Conservation (phyloP, 345 rosid genomes). For the Salix purpurea region DNA sequence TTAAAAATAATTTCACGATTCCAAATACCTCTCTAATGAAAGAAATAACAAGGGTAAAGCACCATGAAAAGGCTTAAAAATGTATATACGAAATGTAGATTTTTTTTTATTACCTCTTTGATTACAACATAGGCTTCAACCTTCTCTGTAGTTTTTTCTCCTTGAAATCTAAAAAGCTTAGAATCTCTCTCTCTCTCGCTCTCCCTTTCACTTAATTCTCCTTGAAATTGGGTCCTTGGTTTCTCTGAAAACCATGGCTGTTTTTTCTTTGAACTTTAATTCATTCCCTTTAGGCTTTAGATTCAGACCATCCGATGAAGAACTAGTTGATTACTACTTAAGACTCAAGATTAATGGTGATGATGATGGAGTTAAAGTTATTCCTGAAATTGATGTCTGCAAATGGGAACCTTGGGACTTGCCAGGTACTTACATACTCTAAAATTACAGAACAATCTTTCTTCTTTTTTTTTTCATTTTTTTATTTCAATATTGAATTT, state of each 20-base stretch:
- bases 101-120: too few species aligned
- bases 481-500: neutral
- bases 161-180: too few species aligned
- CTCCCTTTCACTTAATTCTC: neutral
- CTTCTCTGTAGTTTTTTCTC: constrained; percentile 8
- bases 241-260: constrained; percentile 31
- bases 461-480: neutral
- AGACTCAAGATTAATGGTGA: constrained; percentile 70
- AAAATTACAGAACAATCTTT: neutral
- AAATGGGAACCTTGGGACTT: constrained; percentile 96
- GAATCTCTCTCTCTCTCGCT: neutral
- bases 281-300: constrained; percentile 80
- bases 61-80: too few species aligned
- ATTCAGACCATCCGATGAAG: constrained; percentile 88
- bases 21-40: too few species aligned
- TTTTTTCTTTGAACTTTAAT: constrained; percentile 39
- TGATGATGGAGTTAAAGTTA: constrained; percentile 50
- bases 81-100: too few species aligned
- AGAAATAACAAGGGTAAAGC: too few species aligned
- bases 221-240: neutral
- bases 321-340: constrained; percentile 64
- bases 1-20: too few species aligned
- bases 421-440: constrained; percentile 45
- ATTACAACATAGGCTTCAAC: neutral
- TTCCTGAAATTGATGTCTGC: constrained; percentile 79